A percentile compares a stretch with the other conserved stretches of the same genome.
phyloP scores from a whole-genome alignment of 2,329 filamentous ascomycete genomes.

The Colletotrichum ledebouriae region DNA sequence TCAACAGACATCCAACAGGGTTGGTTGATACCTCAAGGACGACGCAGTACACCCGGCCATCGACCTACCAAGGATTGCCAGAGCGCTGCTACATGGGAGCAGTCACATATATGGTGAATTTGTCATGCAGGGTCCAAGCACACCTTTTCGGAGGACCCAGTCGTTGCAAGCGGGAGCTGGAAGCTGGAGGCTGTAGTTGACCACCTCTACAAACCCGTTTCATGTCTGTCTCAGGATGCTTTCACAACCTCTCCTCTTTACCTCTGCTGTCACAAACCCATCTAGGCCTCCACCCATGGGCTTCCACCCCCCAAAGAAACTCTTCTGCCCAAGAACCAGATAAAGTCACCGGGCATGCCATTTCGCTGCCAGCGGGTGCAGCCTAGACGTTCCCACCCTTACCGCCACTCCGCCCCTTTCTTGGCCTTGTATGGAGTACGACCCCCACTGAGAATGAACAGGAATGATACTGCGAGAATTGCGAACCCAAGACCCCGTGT shows the following conservation, averaged over 20 bases:
- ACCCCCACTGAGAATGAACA: too few relatives aligned
- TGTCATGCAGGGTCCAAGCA: slow-evolving; percentile 41
- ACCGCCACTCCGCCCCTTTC: too few relatives aligned
- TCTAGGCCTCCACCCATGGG: too few relatives aligned
- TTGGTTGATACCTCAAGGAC: not conserved
- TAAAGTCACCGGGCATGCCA: too few relatives aligned
- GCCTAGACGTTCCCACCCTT: too few relatives aligned
- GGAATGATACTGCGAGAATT: not conserved
- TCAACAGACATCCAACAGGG: slow-evolving; percentile 10
- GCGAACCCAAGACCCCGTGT: slow-evolving; percentile 16
- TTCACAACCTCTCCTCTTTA: slow-evolving; percentile 1
- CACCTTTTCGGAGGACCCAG: not conserved
- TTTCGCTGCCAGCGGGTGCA: too few relatives aligned
- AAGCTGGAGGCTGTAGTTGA: slow-evolving; percentile 10
- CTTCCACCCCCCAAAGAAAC: too few relatives aligned
- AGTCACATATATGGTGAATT: slow-evolving; percentile 27
- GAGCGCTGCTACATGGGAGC: not conserved
- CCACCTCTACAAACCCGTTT: slow-evolving; percentile 31
- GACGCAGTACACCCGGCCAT: slow-evolving; percentile 5
- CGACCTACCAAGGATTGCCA: not conserved
- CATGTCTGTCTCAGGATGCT: slow-evolving; percentile 41
- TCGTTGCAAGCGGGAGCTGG: slow-evolving; percentile 12
- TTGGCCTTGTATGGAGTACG: too few relatives aligned
- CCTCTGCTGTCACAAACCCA: not conserved
- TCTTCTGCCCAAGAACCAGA: too few relatives aligned